Evolutionary conservation across 2,329 filamentous ascomycete species (phyloP), one percentile per base, ranked within the genome.

Genomic region (Ascochyta rabiei): DNA sequence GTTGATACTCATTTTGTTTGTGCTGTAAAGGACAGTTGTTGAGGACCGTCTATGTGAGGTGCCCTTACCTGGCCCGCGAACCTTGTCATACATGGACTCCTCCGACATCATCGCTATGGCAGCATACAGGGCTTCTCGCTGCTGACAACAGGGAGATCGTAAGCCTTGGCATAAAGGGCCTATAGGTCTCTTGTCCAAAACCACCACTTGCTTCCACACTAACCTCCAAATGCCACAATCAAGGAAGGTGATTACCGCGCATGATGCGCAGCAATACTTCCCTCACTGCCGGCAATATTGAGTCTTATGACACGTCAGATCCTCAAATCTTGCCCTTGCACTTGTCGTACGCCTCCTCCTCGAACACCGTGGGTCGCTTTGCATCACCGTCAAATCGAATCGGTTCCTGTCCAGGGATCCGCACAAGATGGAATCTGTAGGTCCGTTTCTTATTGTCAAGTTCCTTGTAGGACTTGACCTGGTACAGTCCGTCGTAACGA

Each of bases 401-500:
- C 0, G 79, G 76, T 19, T 75, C 68, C 59, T 85, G 82, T 0
- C 71, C 77, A 3, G 62, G 23, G 2, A 73, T 47, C 1, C 84
- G 71, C 34, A 72, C 64, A 6, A 86, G 68, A 8, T 68, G 71
- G 67, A 86, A 86, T 1, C 75, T 69, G 62, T 81, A 76, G 18
- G 77, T 75, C 2, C 76, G 75, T n/a, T 73, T 77, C 12, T 66
- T 61, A 4, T 60, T 30, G 48, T 84, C 76, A 1, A 80, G 31
- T 0, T 76, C 48, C 54, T 78, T 66, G 42, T 73, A 74, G 2
- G 53, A 63, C 0, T 69, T 71, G 5, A 86, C 77, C 6, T 72
- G 63, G 57, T 86, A 87, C 0, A 86, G 65, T 0, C 84, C 84
- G 64, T 86, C 84, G 47, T 86, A 86, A 2, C 84, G 71, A n/a